phyloP scores from a whole-genome alignment of 352 stramenopile species.

The Globisporangium echinulatum region DNA sequence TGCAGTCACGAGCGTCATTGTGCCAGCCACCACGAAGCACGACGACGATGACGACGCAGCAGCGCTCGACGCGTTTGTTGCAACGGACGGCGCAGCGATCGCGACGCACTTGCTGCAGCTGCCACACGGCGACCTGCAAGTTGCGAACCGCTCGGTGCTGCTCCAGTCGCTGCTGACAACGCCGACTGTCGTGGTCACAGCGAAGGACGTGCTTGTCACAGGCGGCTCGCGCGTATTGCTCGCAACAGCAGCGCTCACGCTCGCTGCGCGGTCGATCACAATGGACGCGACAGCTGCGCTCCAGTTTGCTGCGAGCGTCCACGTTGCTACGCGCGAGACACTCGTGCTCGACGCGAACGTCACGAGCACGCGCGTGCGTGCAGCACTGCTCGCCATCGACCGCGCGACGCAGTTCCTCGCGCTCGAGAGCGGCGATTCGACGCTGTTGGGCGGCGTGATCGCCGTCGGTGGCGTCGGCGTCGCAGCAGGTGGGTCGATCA shows the following conservation, averaged over 20 bases:
- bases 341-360: slow-evolving; percentile 50
- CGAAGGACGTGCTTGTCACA: slow-evolving; percentile 37
- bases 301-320: slow-evolving; percentile 31
- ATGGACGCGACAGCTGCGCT: slow-evolving; percentile 45
- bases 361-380: slow-evolving; percentile 13
- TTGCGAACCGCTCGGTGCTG: slow-evolving; percentile 46
- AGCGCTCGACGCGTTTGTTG: slow-evolving; percentile 29
- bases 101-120: slow-evolving; percentile 27
- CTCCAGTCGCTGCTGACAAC: slow-evolving; percentile 21
- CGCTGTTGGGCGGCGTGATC: slow-evolving; percentile 44
- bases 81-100: slow-evolving; percentile 44
- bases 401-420: slow-evolving; percentile 28
- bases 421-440: slow-evolving; percentile 43
- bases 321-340: slow-evolving; percentile 35
- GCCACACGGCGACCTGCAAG: slow-evolving; percentile 26
- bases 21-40: slow-evolving; percentile 12
- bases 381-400: slow-evolving; percentile 12
- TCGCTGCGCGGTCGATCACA: slow-evolving; percentile 37
- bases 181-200: slow-evolving; percentile 14
- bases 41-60: background rate
- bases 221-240: slow-evolving; percentile 35
- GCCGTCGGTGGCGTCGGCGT: slow-evolving; percentile 43
- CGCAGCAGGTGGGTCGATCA: slow-evolving; percentile 42
- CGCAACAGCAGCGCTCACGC: slow-evolving; percentile 22
- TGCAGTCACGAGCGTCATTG: slow-evolving; percentile 38